Evolutionary conservation across 352 stramenopile genomes (phyloP).

Genomic region (Globisporangium paddicum): DNA sequence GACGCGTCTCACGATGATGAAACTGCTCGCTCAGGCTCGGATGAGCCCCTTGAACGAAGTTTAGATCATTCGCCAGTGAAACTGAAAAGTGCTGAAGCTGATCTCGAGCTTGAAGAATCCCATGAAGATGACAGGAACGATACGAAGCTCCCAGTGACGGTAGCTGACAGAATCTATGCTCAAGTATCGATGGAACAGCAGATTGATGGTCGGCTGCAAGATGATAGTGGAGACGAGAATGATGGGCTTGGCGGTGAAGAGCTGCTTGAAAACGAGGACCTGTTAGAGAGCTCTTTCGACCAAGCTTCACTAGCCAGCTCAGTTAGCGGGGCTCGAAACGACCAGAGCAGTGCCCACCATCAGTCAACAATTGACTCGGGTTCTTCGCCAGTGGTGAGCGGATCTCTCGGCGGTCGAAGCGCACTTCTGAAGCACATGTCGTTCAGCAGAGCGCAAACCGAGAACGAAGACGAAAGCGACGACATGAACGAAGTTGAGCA

Average conservation of each 20-base stretch:
- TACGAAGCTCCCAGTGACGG: background rate
- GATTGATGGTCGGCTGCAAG: background rate
- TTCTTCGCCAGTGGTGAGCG: background rate
- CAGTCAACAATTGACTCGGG: background rate
- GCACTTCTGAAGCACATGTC: constrained; percentile 8
- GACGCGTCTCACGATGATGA: background rate
- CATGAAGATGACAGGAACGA: background rate
- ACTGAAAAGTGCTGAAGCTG: too few species aligned
- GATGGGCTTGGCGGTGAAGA: background rate
- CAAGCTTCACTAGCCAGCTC: background rate
- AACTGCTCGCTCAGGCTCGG: background rate
- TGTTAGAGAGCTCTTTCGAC: constrained; percentile 8
- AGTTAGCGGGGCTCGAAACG: background rate
- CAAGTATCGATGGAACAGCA: background rate
- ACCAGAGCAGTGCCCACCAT: background rate
- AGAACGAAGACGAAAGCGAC: background rate
- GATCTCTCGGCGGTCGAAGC: background rate
- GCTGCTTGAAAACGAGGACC: background rate
- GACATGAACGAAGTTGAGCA: constrained; percentile 9
- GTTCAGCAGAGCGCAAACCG: constrained; percentile 1
- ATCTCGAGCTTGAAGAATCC: constrained; percentile 1
- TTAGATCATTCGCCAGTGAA: background rate
- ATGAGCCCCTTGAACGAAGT: background rate
- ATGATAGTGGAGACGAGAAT: background rate
- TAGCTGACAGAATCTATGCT: background rate